Base-by-base conservation (phyloP, 495 filamentous ascomycete genomes). In the Aspergillus conjunctus region DNA sequence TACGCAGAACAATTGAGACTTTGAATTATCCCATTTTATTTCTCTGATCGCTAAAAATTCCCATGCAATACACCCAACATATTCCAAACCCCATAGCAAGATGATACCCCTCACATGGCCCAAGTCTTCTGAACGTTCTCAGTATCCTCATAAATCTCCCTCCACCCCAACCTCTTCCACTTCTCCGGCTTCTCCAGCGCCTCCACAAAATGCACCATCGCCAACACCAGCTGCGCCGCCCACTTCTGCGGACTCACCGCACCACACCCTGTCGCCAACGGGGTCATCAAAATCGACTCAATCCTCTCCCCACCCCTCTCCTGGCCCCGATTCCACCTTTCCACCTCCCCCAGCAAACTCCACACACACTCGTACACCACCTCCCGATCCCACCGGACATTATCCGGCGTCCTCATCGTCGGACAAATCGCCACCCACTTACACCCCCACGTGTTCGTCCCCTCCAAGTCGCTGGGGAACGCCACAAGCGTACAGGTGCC, bases 281-380 rank as follows among this genome's bases (percentile, higher is more conserved):
- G 81, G 11, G 79, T 75, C 71, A 83, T 79, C 43, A 84, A 61
- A 17, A 83, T 51, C n/a, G 64, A 69, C 14, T 67, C 58, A 58
- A 83, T 81, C 66, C 64, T 61, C 22, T 64, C 64, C 32, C 41
- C 22, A 12, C 21, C 20, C 32, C 39, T 43, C 30, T n/a, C 43
- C 33, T 33, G 11, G 3, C 21, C 54, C 30, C 72, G 68, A 66
- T 84, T 83, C 60, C 73, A 71, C 10, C 74, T 70, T 54, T 81
- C 77, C 21, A 83, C 58, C 56, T 74, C 67, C 64, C 71, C 75
- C 43, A 84, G 39, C 61, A 84, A 58, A 62, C 76, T 77, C 81
- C 81, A 83, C 1, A 79, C 64, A 68, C 81, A 80, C 64, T 83
- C 75, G 58, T 80, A 83, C 18, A 82, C 76, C n/a, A 84, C 69